Evolutionary conservation across 345 rosid species (phyloP).

Genomic region (Populus simonii): DNA sequence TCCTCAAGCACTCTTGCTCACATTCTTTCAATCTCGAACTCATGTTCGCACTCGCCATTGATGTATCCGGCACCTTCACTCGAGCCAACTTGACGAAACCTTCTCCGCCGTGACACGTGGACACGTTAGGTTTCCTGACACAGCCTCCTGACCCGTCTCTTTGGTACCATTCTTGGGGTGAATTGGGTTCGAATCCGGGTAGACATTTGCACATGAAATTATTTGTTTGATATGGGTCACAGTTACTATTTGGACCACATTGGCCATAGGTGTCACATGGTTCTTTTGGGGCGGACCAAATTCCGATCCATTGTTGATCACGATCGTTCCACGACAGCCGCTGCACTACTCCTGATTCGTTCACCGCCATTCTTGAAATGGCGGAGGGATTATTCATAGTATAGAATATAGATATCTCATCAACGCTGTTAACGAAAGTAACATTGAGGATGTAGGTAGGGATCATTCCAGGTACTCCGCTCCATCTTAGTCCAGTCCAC

Average conservation of each 20-base stretch:
- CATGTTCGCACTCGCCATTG: neutral
- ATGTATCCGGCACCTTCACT: constrained; percentile 26
- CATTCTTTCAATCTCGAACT: constrained; percentile 21
- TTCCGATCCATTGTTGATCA: constrained; percentile 42
- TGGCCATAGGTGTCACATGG: constrained; percentile 52
- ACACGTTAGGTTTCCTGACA: constrained; percentile 19
- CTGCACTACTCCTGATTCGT: constrained; percentile 45
- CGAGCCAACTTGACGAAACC: constrained; percentile 22
- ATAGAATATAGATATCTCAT: constrained; percentile 41
- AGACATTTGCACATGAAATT: constrained; percentile 59
- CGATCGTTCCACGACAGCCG: constrained; percentile 48
- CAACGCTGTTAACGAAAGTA: constrained; percentile 20
- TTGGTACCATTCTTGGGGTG: constrained; percentile 46
- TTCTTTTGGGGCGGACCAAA: constrained; percentile 58
- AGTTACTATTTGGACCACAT: constrained; percentile 60
- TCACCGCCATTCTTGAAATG: constrained; percentile 46
- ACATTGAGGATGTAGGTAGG: constrained; percentile 29
- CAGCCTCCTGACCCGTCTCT: constrained; percentile 61
- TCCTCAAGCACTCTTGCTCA: constrained; percentile 22
- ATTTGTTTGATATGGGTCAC: constrained; percentile 37
- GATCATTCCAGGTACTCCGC: constrained; percentile 63
- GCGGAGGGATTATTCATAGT: constrained; percentile 26
- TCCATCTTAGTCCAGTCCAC: constrained; percentile 66
- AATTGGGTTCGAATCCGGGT: constrained; percentile 67
- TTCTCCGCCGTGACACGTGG: constrained; percentile 23